phyloP scores from a whole-genome alignment of 345 rosid species.

The Eucalyptus polyanthemos region DNA sequence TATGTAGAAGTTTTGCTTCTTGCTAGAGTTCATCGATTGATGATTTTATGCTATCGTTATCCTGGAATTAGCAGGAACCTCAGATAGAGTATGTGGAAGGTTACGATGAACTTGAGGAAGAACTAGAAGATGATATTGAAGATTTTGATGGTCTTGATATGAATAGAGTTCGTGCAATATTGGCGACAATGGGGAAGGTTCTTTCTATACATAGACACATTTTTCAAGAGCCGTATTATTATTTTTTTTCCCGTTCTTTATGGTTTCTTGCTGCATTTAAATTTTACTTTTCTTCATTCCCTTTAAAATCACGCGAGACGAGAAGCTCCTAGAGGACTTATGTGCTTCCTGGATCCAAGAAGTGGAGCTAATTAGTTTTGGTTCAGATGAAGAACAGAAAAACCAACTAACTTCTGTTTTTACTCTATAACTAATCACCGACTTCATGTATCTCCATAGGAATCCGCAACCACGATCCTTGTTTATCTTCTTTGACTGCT shows the following conservation, averaged over 20 bases:
- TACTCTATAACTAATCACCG: no score
- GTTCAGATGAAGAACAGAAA: no score
- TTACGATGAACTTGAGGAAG: conserved; percentile 64
- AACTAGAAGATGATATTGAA: conserved; percentile 92
- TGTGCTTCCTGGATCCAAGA: background rate
- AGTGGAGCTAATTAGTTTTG: background rate
- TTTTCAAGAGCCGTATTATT: background rate
- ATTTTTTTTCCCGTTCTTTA: background rate
- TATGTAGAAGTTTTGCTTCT: background rate
- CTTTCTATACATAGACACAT: background rate
- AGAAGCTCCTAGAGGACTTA: background rate
- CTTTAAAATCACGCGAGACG: background rate
- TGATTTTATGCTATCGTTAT: background rate
- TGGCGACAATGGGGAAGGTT: conserved; percentile 23
- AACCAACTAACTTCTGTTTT: no score
- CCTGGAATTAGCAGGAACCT: conserved; percentile 35
- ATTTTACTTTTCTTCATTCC: background rate
- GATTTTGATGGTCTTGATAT: conserved; percentile 39
- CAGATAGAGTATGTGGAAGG: conserved; percentile 73
- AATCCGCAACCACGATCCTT: no score
- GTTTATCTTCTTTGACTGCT: no score
- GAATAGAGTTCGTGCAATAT: conserved; percentile 4
- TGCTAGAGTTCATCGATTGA: background rate
- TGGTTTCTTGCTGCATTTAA: background rate
- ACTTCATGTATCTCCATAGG: no score